Base-by-base conservation (phyloP, 2,329 filamentous ascomycete species). In the Nothopassalora personata region DNA sequence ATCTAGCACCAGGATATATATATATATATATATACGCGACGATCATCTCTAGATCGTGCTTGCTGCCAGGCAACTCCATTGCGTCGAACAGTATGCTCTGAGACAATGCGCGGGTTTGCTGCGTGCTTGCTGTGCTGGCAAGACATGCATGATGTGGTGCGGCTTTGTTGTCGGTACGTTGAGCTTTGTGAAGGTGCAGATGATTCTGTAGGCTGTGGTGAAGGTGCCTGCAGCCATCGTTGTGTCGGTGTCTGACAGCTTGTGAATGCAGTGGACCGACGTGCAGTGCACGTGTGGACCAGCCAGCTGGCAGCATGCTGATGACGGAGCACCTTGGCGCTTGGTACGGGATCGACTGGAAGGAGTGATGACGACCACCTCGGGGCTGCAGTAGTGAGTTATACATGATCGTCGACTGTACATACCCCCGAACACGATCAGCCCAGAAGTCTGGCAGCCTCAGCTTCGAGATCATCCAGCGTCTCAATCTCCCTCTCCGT, bases 401-500 rank as follows among this genome's bases (percentile, higher is more conserved):
- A 43, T 18, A 43, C 39, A 43, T 43, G 18, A 43, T 43, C 39
- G 7, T 43, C n/a, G n/a, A 43, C 39, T 43, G 13, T 43, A 43
- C 39, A 43, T 43, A 43, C 39, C 39, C 4, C n/a, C 39, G n/a
- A 13, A 56, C 52, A 67, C n/a, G n/a, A 13, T 57, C 54, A 67
- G 18, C 62, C 68, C 54, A 95, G 74, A 73, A 94, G 75, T 3
- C 87, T 88, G 48, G 87, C 83, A 56, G 90, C 90, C 75, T 93
- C 75, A 45, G 86, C 85, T 76, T 93, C 89, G 67, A 91, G 79
- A 73, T 92, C 89, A 73, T 91, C 87, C 67, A 93, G 76, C 46
- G 88, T 92, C 75, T 91, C 87, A 11, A 88, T 89, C 76, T 90
- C 86, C 57, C 60, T 64, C 80, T 78, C 80, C 71, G 80, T 77